Evolutionary conservation across 2,329 filamentous ascomycete species (phyloP).

Genomic region (Pseudocercospora cruenta): DNA sequence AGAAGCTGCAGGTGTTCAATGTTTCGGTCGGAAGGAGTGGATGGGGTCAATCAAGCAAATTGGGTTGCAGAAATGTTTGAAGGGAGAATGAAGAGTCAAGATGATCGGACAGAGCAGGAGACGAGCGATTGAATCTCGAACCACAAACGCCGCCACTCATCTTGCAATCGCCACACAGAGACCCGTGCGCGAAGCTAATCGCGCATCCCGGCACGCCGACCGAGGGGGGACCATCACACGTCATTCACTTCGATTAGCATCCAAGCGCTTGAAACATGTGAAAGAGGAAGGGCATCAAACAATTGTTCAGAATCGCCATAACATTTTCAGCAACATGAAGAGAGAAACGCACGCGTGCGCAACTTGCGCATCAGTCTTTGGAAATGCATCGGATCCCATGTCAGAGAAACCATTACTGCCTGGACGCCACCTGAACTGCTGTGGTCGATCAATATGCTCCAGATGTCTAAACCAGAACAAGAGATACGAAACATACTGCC

Average conservation of each 20-base stretch:
- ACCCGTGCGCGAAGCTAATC: not conserved
- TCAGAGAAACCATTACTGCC: constrained; percentile 63
- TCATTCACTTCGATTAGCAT: not conserved
- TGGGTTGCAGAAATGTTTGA: not conserved
- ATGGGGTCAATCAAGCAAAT: constrained; percentile 16
- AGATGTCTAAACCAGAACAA: constrained; percentile 70
- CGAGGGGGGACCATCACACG: not conserved
- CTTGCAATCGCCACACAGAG: not conserved
- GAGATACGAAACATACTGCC: constrained; percentile 66
- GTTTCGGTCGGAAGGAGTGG: constrained; percentile 20
- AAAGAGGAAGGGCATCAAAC: not conserved
- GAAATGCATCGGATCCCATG: constrained; percentile 27
- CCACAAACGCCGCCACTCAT: constrained; percentile 6
- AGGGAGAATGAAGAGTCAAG: constrained; percentile 2
- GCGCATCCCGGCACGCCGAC: not conserved
- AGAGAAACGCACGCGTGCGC: constrained; percentile 32
- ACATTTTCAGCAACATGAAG: not conserved
- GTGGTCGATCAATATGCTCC: constrained; percentile 71
- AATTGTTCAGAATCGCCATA: not conserved
- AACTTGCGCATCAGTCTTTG: constrained; percentile 38
- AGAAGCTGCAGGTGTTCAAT: not conserved
- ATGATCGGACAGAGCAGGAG: not conserved
- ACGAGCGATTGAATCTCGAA: not conserved
- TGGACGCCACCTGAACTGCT: constrained; percentile 69
- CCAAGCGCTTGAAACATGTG: not conserved